Conservation (phyloP, 352 stramenopile species). For the Phytophthora uliginosa region DNA sequence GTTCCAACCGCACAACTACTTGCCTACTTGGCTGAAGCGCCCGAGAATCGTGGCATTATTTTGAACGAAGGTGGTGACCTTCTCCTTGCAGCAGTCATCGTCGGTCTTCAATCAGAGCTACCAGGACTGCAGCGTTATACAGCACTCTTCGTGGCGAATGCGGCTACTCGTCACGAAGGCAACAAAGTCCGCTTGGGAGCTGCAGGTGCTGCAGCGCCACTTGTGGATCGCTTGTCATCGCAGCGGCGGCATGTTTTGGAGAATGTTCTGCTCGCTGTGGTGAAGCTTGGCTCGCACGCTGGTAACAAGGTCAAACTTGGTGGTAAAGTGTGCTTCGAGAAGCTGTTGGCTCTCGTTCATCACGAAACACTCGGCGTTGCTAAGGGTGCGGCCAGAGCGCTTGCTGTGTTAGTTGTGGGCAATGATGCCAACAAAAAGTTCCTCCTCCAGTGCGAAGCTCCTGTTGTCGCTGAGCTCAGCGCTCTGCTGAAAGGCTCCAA, state of each 20-base stretch:
- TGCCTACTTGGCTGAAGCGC: constrained; percentile 52
- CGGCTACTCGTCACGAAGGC: constrained; percentile 65
- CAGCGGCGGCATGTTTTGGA: constrained; percentile 76
- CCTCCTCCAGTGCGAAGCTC: constrained; percentile 66
- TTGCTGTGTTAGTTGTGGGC: constrained; percentile 70
- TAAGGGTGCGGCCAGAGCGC: constrained; percentile 65
- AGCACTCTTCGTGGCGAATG: constrained; percentile 64
- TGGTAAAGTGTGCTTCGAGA: constrained; percentile 79
- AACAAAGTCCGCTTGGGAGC: constrained; percentile 76
- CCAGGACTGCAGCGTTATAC: constrained; percentile 69
- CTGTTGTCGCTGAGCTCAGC: constrained; percentile 65
- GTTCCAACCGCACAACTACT: constrained; percentile 59
- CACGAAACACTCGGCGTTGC: constrained; percentile 73
- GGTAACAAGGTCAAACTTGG: constrained; percentile 87
- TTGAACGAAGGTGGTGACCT: constrained; percentile 51
- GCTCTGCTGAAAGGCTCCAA: constrained; percentile 70
- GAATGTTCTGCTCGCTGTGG: constrained; percentile 72
- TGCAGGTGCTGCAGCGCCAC: constrained; percentile 44
- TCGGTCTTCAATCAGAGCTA: constrained; percentile 57
- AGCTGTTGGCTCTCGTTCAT: constrained; percentile 68
- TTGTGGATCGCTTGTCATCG: constrained; percentile 75
- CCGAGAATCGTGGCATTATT: constrained; percentile 58
- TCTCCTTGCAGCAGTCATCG: constrained; percentile 47
- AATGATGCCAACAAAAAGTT: constrained; percentile 83
- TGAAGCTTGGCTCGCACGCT: constrained; percentile 74